A percentile compares a stretch with the other conserved stretches of the same genome.
phyloP scores from a whole-genome alignment of 2,329 filamentous ascomycete species.

The Fusarium pseudograminearum region DNA sequence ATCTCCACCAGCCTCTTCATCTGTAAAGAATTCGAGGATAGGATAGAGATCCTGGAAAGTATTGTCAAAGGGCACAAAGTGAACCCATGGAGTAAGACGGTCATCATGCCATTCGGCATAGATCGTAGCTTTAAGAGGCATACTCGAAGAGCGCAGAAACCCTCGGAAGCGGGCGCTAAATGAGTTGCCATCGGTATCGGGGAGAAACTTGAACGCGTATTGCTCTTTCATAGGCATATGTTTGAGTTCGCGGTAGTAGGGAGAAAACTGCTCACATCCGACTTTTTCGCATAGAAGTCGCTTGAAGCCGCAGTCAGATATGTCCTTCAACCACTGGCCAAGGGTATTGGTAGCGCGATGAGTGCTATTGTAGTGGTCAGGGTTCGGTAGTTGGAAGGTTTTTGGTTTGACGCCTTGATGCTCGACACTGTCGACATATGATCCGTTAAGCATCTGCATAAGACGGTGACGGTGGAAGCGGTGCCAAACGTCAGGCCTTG shows the following conservation, averaged over 20 bases:
- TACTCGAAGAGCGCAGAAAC: slow-evolving; percentile 72
- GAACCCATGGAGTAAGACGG: slow-evolving; percentile 75
- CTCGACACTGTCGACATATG: slow-evolving; percentile 64
- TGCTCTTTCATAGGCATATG: slow-evolving; percentile 60
- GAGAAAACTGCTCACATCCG: slow-evolving; percentile 56
- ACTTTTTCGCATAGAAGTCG: slow-evolving; percentile 54
- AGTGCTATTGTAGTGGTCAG: slow-evolving; percentile 57
- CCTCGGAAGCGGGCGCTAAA: slow-evolving; percentile 72
- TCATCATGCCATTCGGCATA: slow-evolving; percentile 82
- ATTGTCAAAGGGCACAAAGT: slow-evolving; percentile 79
- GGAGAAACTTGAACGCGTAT: slow-evolving; percentile 72
- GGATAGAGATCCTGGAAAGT: slow-evolving; percentile 74
- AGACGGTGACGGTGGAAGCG: slow-evolving; percentile 79
- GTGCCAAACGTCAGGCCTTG: slow-evolving; percentile 69
- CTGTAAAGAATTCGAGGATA: slow-evolving; percentile 74
- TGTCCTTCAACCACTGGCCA: slow-evolving; percentile 56
- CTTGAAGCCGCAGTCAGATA: slow-evolving; percentile 61
- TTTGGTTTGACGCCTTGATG: slow-evolving; percentile 53
- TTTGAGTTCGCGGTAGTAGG: slow-evolving; percentile 51
- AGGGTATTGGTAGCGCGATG: slow-evolving; percentile 51
- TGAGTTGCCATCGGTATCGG: slow-evolving; percentile 78
- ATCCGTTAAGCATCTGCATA: slow-evolving; percentile 75
- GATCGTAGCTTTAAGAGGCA: slow-evolving; percentile 78
- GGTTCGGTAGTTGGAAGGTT: slow-evolving; percentile 63
- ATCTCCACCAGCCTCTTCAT: slow-evolving; percentile 61